phyloP scores from a whole-genome alignment of 148 eudicot species.

The Rheum nobile region DNA sequence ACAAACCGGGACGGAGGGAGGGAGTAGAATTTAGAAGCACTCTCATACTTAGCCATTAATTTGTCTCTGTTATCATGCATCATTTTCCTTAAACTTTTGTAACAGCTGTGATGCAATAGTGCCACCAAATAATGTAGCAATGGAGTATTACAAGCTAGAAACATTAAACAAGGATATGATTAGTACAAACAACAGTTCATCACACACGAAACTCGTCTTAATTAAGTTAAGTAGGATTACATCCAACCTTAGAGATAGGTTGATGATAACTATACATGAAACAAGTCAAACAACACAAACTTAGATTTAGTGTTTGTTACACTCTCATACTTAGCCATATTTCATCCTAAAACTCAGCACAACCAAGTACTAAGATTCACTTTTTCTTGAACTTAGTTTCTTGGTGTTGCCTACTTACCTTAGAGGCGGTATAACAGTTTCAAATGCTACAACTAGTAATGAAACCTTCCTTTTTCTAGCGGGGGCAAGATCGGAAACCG shows the following conservation, averaged over 20 bases:
- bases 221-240: background rate
- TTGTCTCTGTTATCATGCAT: too few species aligned
- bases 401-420: too few species aligned
- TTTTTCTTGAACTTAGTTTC: too few species aligned
- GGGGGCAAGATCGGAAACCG: conserved; percentile 58
- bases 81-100: too few species aligned
- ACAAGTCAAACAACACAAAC: background rate
- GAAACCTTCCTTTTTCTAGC: conserved; percentile 74
- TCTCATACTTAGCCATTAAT: too few species aligned
- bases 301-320: background rate
- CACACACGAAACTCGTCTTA: background rate
- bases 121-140: too few species aligned
- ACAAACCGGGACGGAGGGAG: too few species aligned
- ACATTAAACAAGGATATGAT: too few species aligned
- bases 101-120: too few species aligned
- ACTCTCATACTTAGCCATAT: background rate
- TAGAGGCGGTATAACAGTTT: conserved; percentile 56
- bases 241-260: background rate
- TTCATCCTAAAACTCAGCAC: background rate
- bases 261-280: background rate
- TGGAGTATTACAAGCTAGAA: too few species aligned
- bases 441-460: conserved; percentile 78
- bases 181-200: background rate
- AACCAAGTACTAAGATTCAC: conserved; percentile 2
- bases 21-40: too few species aligned